Conservation (phyloP, 371 early-diverging fungal species). For the Parasitella parasitica region DNA sequence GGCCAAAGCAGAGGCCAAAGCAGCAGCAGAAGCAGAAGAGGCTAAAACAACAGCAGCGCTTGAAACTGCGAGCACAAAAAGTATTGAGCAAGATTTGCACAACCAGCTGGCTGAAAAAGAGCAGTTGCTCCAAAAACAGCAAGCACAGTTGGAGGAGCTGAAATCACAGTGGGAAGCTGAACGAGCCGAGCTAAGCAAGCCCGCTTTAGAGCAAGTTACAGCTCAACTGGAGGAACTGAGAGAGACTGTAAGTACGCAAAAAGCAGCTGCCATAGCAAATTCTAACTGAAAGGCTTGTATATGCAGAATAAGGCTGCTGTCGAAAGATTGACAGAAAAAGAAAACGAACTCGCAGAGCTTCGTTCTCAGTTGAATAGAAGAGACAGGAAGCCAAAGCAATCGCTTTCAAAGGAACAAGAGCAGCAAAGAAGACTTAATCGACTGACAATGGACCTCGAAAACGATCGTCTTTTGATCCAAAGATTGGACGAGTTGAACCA, state of each 20-base stretch:
- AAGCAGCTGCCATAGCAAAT: too few species aligned
- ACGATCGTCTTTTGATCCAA: constrained; percentile 41
- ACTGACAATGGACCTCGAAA: constrained; percentile 46
- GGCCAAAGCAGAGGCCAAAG: too few species aligned
- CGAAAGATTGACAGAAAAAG: constrained; percentile 39
- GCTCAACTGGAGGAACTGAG: constrained; percentile 41
- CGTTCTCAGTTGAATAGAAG: constrained; percentile 34
- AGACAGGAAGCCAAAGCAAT: constrained; percentile 29
- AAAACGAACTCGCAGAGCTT: constrained; percentile 39
- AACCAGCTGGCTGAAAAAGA: constrained; percentile 35
- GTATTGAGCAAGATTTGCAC: constrained; percentile 1
- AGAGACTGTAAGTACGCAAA: constrained; percentile 40
- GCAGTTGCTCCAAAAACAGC: constrained; percentile 26
- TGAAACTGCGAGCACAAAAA: not conserved
- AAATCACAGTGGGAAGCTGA: constrained; percentile 34
- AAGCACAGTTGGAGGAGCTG: constrained; percentile 33
- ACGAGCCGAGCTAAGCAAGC: constrained; percentile 38
- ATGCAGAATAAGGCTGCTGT: constrained; percentile 43
- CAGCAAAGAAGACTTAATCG: constrained; percentile 39
- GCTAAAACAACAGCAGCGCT: not conserved
- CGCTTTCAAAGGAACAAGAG: constrained; percentile 21
- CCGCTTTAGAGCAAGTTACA: constrained; percentile 39
- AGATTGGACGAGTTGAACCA: constrained; percentile 45
- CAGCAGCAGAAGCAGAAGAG: too few species aligned
- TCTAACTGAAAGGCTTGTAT: too few species aligned